Evolutionary conservation across 2,329 filamentous ascomycete genomes (phyloP).

Genomic region (Botrytis aclada): DNA sequence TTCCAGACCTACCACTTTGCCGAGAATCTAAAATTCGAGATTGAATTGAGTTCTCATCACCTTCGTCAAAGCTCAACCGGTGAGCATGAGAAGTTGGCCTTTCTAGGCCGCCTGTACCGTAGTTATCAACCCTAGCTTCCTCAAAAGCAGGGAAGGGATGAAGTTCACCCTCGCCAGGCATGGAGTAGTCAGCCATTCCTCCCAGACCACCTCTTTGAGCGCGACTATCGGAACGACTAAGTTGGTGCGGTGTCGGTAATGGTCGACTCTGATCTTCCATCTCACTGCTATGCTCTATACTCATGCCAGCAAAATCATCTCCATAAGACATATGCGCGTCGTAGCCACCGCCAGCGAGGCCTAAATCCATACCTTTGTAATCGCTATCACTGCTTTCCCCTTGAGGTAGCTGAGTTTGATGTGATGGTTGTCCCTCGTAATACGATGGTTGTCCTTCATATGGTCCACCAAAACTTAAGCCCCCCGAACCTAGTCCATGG

Average conservation of each 20-base stretch:
- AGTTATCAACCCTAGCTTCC: slow-evolving; percentile 66
- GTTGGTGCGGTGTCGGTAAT: slow-evolving; percentile 47
- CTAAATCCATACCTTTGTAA: slow-evolving; percentile 68
- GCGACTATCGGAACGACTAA: slow-evolving; percentile 35
- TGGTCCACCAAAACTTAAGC: slow-evolving; percentile 45
- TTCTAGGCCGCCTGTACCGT: slow-evolving; percentile 84
- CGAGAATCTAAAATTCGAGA: slow-evolving; percentile 51
- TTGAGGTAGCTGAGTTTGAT: slow-evolving; percentile 34
- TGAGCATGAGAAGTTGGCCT: slow-evolving; percentile 69
- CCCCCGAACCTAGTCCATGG: slow-evolving; percentile 56
- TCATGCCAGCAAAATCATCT: slow-evolving; percentile 40
- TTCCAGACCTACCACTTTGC: slow-evolving; percentile 45
- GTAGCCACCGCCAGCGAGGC: slow-evolving; percentile 71
- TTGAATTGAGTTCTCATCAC: slow-evolving; percentile 69
- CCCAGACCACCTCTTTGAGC: slow-evolving; percentile 32
- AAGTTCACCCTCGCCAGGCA: slow-evolving; percentile 50
- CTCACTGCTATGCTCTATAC: slow-evolving; percentile 38
- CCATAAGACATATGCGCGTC: slow-evolving; percentile 60
- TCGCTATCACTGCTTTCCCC: slow-evolving; percentile 66
- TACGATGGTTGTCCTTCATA: slow-evolving; percentile 41
- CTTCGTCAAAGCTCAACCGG: slow-evolving; percentile 86
- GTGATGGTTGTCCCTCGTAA: slow-evolving; percentile 45
- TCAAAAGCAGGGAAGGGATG: slow-evolving; percentile 55
- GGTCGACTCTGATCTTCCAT: slow-evolving; percentile 48
- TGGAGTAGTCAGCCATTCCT: slow-evolving; percentile 39